A percentile compares a stretch with the other conserved stretches of the same genome.
Evolutionary conservation across 768 basidiomycete genomes (phyloP).

Genomic region (Chiua virens): DNA sequence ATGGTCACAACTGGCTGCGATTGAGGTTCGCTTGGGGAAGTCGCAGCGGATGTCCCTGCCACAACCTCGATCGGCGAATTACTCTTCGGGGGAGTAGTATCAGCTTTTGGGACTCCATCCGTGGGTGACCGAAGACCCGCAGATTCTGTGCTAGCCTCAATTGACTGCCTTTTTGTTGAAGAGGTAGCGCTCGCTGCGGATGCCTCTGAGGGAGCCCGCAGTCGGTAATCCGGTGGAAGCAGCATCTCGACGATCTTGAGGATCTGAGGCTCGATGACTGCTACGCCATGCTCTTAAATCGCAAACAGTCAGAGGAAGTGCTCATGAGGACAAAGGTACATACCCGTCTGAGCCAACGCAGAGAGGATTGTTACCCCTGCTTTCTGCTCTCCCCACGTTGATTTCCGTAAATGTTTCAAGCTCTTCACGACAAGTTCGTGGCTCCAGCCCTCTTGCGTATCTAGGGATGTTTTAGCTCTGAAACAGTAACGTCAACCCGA

Average conservation of each 20-base stretch:
- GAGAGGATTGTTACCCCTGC: slow-evolving; percentile 5
- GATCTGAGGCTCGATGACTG: not conserved
- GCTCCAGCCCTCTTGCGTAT: not conserved
- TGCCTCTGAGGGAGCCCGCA: too few species aligned
- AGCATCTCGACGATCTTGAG: slow-evolving; percentile 1
- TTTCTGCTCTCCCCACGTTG: slow-evolving; percentile 2
- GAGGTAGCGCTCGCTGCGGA: too few species aligned
- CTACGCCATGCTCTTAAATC: slow-evolving; percentile 2
- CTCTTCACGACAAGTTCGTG: not conserved
- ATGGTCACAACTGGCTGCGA: not conserved
- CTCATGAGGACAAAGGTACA: not conserved
- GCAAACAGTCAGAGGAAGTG: not conserved
- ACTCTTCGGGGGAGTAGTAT: too few species aligned
- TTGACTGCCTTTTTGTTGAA: too few species aligned
- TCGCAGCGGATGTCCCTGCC: not conserved
- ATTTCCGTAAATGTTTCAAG: not conserved
- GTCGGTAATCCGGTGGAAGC: not conserved
- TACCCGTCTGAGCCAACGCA: slow-evolving; percentile 6
- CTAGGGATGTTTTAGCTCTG: not conserved
- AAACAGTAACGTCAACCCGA: not conserved
- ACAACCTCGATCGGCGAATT: too few species aligned
- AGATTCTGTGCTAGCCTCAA: too few species aligned
- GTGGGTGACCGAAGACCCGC: too few species aligned
- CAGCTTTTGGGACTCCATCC: too few species aligned
- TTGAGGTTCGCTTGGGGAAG: not conserved